Evolutionary conservation across 1,139 yeast species (phyloP), one percentile per base, ranked within the genome.

Genomic region (Protomyces pachydermus): DNA sequence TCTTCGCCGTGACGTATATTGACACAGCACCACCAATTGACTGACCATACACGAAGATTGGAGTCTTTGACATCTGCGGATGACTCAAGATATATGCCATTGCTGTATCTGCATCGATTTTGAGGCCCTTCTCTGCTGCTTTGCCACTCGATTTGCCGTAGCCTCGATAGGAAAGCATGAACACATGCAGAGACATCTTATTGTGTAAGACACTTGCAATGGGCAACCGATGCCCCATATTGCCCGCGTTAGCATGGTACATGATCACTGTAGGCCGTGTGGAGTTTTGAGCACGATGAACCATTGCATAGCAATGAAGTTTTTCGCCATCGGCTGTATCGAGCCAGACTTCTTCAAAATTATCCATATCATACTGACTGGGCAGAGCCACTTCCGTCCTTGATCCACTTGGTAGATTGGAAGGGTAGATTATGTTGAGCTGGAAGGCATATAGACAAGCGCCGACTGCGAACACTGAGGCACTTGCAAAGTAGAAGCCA

Each of bases 1-100:
- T 69, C 25, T 71, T 68, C 1, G 91, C 80, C 0, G 95, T 91
- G 61, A 90, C 82, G 74, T 91, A 88, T 23, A 91, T 82, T 6
- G 96, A 91, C 32, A 90, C 96, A 0, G 98, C 98, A 1, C 98
- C 98, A 32, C 98, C 98, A 28, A 93, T 78, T 3, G 96, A 88
- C 65, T 97, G 80, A 1, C 98, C 98, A 73, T 91, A 91, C 18
- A 91, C 79, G 0, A 90, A 76, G 3, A 91, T 70, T 6, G 85
- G 78, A 1, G 87, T 80, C 61, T 79, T 75, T 60, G 78, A 77
- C 65, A 84, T 80, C 61, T 79, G 80, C 48, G 80, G 81, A 70
- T 86, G 86, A 0, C 76, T 70, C 0, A 78, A 71, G 52, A 93
- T 74, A 71, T 80, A 87, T 16, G 82, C 77, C 78, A 90, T 79